Evolutionary conservation across 441 rosid species (phyloP).

Genomic region (Pelargonium citronellum): DNA sequence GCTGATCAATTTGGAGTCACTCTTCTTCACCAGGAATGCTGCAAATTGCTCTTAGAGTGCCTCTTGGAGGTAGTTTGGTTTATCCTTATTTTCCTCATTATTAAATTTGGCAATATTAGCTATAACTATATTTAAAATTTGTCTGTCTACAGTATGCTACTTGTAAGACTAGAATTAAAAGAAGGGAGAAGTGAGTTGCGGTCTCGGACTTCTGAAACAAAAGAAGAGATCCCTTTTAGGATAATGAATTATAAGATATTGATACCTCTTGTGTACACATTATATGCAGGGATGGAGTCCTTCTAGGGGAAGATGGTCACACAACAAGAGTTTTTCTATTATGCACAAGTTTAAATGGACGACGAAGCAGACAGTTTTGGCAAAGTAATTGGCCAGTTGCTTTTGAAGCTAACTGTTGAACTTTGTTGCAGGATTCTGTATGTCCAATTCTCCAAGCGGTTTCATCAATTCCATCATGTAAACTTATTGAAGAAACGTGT

Average conservation of each 20-base stretch:
- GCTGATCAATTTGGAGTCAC: constrained; percentile 84
- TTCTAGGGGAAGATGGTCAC: constrained; percentile 82
- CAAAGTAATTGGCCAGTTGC: constrained; percentile 43
- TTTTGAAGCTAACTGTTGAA: constrained; percentile 62
- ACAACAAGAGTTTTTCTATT: constrained; percentile 80
- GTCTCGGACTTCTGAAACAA: constrained; percentile 64
- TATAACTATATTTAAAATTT: constrained; percentile 25
- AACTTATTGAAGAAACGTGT: constrained; percentile 83
- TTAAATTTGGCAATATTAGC: constrained; percentile 16
- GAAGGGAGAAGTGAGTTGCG: constrained; percentile 58
- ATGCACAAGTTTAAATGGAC: constrained; percentile 88
- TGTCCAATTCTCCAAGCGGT: constrained; percentile 79
- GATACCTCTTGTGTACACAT: constrained; percentile 81
- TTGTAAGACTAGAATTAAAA: constrained; percentile 47
- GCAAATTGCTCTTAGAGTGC: constrained; percentile 80
- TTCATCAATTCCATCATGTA: constrained; percentile 76
- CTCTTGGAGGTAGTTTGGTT: constrained; percentile 72
- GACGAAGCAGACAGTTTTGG: constrained; percentile 89
- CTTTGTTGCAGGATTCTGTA: constrained; percentile 97
- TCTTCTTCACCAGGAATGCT: constrained; percentile 91
- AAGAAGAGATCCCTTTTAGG: constrained; percentile 55
- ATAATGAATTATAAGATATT: constrained; percentile 60
- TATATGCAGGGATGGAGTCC: constrained; percentile 98
- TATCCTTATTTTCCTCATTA: constrained; percentile 21
- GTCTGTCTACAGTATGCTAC: constrained; percentile 38